phyloP scores from a whole-genome alignment of 2,329 filamentous ascomycete species.

The Diaporthe aspalathi region DNA sequence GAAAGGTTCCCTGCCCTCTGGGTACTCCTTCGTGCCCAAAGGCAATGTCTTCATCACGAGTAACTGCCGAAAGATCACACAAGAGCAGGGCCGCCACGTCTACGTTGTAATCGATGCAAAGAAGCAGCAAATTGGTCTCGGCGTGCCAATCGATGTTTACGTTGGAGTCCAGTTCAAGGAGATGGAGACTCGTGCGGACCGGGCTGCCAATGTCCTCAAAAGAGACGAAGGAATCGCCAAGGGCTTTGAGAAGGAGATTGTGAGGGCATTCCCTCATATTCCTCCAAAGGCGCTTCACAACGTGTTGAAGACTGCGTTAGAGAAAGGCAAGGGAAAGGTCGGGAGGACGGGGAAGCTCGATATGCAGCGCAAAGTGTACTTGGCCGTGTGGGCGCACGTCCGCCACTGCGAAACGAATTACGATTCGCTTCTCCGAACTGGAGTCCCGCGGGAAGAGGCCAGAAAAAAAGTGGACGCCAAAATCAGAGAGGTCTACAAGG shows the following conservation, averaged over 20 bases:
- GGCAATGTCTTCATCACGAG: conserved; percentile 56
- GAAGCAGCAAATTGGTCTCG: conserved; percentile 50
- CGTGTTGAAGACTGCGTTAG: conserved; percentile 55
- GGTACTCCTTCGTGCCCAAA: conserved; percentile 56
- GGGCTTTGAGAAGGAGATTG: conserved; percentile 50
- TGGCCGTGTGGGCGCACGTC: conserved; percentile 62
- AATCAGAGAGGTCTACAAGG: conserved; percentile 40
- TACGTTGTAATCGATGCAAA: conserved; percentile 50
- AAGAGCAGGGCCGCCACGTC: conserved; percentile 47
- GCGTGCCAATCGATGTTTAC: conserved; percentile 52
- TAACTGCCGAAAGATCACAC: conserved; percentile 54
- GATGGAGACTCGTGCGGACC: conserved; percentile 46
- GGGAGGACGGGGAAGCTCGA: conserved; percentile 56
- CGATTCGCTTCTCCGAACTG: conserved; percentile 50
- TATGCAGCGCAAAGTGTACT: conserved; percentile 52
- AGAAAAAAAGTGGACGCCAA: conserved; percentile 38
- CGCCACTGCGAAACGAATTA: conserved; percentile 62
- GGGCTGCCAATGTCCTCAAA: conserved; percentile 48
- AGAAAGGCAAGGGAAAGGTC: conserved; percentile 60
- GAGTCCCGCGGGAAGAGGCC: conserved; percentile 40
- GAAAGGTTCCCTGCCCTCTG: conserved; percentile 49
- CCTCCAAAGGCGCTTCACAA: conserved; percentile 49
- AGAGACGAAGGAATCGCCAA: conserved; percentile 50
- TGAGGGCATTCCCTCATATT: conserved; percentile 53
- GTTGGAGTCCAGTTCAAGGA: conserved; percentile 46